Conservation (phyloP, 1,139 yeast genomes). For the Sporopachydermia cereana region DNA sequence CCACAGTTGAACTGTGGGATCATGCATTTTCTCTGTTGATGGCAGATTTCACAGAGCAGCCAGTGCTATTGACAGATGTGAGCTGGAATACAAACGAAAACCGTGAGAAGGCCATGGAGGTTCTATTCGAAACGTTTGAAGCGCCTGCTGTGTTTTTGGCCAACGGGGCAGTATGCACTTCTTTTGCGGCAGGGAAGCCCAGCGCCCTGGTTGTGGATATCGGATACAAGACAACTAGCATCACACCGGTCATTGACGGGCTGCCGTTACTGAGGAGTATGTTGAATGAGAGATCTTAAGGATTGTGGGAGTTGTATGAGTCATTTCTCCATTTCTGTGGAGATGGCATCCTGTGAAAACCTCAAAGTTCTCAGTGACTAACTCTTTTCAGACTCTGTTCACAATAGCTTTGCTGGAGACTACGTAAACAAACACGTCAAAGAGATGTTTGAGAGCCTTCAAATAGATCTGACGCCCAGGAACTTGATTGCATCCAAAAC, state of each 20-base stretch:
- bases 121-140: slow-evolving; percentile 57
- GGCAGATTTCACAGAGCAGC: slow-evolving; percentile 52
- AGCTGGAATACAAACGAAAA: slow-evolving; percentile 70
- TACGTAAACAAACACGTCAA: background rate
- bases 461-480: slow-evolving; percentile 18
- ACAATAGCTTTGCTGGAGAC: background rate
- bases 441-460: background rate
- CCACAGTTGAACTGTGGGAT: slow-evolving; percentile 27
- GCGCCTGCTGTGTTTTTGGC: slow-evolving; percentile 84
- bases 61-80: slow-evolving; percentile 72
- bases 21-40: slow-evolving; percentile 29
- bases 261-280: slow-evolving; percentile 67
- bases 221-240: slow-evolving; percentile 77
- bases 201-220: slow-evolving; percentile 87
- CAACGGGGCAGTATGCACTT: slow-evolving; percentile 77
- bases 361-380: too few species aligned
- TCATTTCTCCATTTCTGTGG: too few species aligned
- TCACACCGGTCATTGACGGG: slow-evolving; percentile 92
- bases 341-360: too few species aligned
- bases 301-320: too few species aligned
- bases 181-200: slow-evolving; percentile 90
- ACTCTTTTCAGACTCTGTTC: slow-evolving; percentile 17
- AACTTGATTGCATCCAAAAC: slow-evolving; percentile 16
- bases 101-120: slow-evolving; percentile 63
- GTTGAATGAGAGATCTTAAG: slow-evolving; percentile 16